Evolutionary conservation across 352 stramenopile genomes (phyloP).

Genomic region (Halophytophthora batemanensis): DNA sequence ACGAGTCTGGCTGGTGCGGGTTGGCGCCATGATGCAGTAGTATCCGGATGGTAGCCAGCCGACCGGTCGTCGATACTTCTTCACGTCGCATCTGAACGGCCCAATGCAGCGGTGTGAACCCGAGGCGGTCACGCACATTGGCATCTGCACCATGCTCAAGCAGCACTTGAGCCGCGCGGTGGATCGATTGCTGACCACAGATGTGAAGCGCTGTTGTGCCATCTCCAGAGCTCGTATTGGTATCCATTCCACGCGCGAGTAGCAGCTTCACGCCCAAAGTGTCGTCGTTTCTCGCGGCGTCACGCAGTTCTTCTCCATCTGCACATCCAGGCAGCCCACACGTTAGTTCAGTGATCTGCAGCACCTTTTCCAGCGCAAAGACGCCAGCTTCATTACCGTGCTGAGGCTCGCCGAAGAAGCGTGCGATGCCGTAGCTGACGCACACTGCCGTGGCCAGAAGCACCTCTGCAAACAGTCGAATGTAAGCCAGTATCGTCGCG

Average conservation of each 20-base stretch:
- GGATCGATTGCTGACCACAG: slow-evolving; percentile 72
- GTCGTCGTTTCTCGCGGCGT: slow-evolving; percentile 76
- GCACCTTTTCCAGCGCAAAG: neutral
- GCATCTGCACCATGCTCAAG: slow-evolving; percentile 62
- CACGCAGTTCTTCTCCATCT: slow-evolving; percentile 77
- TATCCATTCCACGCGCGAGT: slow-evolving; percentile 55
- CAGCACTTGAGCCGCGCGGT: slow-evolving; percentile 49
- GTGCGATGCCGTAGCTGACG: slow-evolving; percentile 48
- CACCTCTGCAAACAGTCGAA: slow-evolving; percentile 45
- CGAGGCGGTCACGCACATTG: slow-evolving; percentile 56
- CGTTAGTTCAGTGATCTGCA: neutral
- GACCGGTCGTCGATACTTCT: slow-evolving; percentile 57
- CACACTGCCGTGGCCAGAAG: slow-evolving; percentile 47
- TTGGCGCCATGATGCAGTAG: slow-evolving; percentile 62
- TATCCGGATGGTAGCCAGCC: slow-evolving; percentile 69
- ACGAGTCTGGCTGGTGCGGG: slow-evolving; percentile 33
- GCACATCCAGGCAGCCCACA: slow-evolving; percentile 2
- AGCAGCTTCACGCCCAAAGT: slow-evolving; percentile 50
- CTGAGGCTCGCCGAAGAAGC: slow-evolving; percentile 68
- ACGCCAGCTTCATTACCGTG: slow-evolving; percentile 43
- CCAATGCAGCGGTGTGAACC: slow-evolving; percentile 80
- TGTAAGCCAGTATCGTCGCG: slow-evolving; percentile 15
- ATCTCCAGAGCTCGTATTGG: slow-evolving; percentile 50
- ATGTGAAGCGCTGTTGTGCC: slow-evolving; percentile 75
- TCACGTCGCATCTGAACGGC: slow-evolving; percentile 79